Evolutionary conservation across 495 filamentous ascomycete species (phyloP), one percentile per base, ranked within the genome.

Genomic region (Penicillium malachiteum): DNA sequence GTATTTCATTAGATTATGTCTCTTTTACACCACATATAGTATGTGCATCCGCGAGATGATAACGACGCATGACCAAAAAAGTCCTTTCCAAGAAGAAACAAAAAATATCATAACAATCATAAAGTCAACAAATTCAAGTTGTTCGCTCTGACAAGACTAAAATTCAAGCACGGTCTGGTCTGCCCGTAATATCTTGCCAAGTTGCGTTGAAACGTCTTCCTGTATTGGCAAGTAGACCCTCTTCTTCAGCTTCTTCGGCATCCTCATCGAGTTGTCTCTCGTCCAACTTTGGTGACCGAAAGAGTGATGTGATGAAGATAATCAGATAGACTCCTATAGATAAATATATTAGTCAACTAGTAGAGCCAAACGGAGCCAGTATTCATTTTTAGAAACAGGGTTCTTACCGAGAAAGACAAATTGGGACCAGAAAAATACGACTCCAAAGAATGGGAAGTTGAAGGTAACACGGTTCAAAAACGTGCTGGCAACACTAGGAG

Each of bases 381-480:
- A 52, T 13, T 7, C 12, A n/a, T 6, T 16, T 0, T 46, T 47
- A 16, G 41, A 7, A 14, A 41, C n/a, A 11, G 9, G 4, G 8
- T 1, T 30, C 71, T 63, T 78, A 80, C 84, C 91, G 43, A 97
- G 71, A 72, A 97, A 97, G 11, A 79, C 85, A 63, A 96, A 96
- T 66, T 97, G 95, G 0, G 90, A 89, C 92, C 92, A 97, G 74
- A 97, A 98, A 55, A 88, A 81, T 11, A 97, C 77, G 34, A 84
- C 87, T n/a, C 94, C 94, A 71, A 98, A 96, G 65, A 96, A 89
- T 13, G 95, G 93, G 78, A 91, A 98, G 72, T 93, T 94, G 56
- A 97, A 76, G n/a, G 90, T 95, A 37, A 97, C 81, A 32, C 92
- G 85, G 67, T 98, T 96, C 50, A 97, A 75, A 73, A 98, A 96